phyloP scores from a whole-genome alignment of 2,329 filamentous ascomycete species.

The Colletotrichum caudatum region DNA sequence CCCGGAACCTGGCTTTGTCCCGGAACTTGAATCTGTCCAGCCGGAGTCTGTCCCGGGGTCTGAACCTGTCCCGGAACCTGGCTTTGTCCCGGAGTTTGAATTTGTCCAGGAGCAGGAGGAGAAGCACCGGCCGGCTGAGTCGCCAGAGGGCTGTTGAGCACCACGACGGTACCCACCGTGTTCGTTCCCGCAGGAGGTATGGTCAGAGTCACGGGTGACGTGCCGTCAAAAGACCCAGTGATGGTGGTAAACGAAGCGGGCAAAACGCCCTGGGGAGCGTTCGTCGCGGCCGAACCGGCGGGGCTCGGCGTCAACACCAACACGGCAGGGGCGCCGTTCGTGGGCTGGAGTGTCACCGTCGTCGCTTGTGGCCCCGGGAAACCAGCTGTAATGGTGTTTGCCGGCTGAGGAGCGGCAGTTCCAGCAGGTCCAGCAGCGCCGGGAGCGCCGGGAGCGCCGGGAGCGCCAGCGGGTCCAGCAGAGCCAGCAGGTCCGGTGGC shows the following conservation, averaged over 20 bases:
- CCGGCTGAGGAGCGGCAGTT: neutral
- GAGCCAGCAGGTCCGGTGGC: no score
- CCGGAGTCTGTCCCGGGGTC: no score
- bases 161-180: constrained; percentile 17
- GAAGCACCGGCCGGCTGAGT: neutral
- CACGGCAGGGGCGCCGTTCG: neutral
- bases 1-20: constrained; percentile 10
- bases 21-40: neutral
- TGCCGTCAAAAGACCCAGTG: constrained; percentile 4
- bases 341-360: constrained; percentile 14
- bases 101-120: neutral
- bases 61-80: neutral
- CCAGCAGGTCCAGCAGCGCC: neutral
- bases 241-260: constrained; percentile 29
- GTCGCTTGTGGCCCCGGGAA: constrained; percentile 10
- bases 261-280: neutral
- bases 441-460: no score
- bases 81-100: neutral
- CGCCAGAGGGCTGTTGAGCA: constrained; percentile 2
- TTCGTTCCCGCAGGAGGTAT: constrained; percentile 17
- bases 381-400: constrained; percentile 20
- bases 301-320: constrained; percentile 13
- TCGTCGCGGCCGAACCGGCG: neutral
- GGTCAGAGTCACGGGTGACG: constrained; percentile 23
- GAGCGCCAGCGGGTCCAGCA: no score